A percentile compares a stretch with the other conserved stretches of the same genome.
phyloP scores from a whole-genome alignment of 495 filamentous ascomycete genomes.

The Xylaria venustula region DNA sequence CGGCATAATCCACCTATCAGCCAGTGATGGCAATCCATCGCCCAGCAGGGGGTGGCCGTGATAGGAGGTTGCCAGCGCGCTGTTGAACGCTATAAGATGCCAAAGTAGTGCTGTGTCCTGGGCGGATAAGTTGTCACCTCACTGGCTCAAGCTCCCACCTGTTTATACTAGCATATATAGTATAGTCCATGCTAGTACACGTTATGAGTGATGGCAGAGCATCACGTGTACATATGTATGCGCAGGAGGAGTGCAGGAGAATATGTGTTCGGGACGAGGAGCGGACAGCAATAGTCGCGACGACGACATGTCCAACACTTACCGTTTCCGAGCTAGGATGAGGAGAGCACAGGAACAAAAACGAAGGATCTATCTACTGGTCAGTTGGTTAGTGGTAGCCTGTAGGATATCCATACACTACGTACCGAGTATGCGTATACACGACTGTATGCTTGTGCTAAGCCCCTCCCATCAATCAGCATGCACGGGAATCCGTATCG shows the following conservation, averaged over 20 bases:
- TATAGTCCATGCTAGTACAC: no score
- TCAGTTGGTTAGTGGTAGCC: no score
- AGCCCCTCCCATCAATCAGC: constrained; percentile 4
- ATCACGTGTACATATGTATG: no score
- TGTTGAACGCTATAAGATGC: constrained; percentile 11
- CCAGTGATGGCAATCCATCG: background rate
- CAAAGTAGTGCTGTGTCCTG: constrained; percentile 13
- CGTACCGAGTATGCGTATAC: no score
- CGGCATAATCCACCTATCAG: constrained; percentile 33
- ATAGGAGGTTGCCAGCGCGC: constrained; percentile 17
- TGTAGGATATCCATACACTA: no score
- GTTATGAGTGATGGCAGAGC: no score
- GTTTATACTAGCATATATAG: background rate
- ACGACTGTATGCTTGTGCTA: constrained; percentile 4
- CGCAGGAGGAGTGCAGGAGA: background rate
- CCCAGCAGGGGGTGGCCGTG: constrained; percentile 15
- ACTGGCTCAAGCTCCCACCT: background rate
- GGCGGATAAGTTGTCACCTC: constrained; percentile 5
- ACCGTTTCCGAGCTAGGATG: background rate
- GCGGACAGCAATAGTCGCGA: background rate
- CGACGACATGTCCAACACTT: background rate
- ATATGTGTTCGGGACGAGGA: background rate
- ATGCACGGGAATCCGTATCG: constrained; percentile 2
- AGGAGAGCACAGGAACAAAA: background rate
- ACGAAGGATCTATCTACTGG: no score